Percentiles rank a stretch among this genome's conserved stretches.
These are phyloP conservation scores for Monascus purpureus DNA, from an alignment of 495 filamentous ascomycete genomes.

Conservation along the genomic window DNA sequence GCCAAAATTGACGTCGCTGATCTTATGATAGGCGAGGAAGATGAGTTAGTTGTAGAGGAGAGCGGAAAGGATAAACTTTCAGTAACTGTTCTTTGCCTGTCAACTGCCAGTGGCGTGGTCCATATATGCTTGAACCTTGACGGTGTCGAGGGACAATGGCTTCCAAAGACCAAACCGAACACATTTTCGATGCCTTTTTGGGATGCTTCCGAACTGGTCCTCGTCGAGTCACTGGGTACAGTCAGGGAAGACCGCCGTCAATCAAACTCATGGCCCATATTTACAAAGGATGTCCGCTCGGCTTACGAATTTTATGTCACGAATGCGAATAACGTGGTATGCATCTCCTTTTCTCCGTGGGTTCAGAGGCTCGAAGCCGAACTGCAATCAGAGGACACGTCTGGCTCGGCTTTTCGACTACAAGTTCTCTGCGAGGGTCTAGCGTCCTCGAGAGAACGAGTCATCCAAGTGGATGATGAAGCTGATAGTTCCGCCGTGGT, in stretches of 20 bases:
- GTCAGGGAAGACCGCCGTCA: conserved; percentile 36
- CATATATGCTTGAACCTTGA: conserved; percentile 69
- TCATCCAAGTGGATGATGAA: conserved; percentile 39
- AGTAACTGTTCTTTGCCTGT: conserved; percentile 56
- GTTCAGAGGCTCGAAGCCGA: conserved; percentile 63
- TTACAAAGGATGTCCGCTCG: conserved; percentile 57
- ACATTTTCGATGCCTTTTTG: conserved; percentile 24
- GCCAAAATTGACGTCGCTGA: conserved; percentile 37
- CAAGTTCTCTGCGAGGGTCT: conserved; percentile 51
- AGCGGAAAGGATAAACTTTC: conserved; percentile 52
- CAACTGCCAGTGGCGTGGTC: conserved; percentile 58
- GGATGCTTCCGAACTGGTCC: conserved; percentile 28
- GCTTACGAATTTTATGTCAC: conserved; percentile 72
- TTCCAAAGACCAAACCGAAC: conserved; percentile 45
- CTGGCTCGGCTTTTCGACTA: conserved; percentile 60
- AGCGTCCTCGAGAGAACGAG: conserved; percentile 45
- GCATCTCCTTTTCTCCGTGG: conserved; percentile 61
- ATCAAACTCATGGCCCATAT: conserved; percentile 49
- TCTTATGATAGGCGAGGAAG: conserved; percentile 38
- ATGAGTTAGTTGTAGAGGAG: conserved; percentile 32
- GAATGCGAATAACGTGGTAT: conserved; percentile 51
- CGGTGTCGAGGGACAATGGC: conserved; percentile 73
- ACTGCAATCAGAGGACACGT: conserved; percentile 45
- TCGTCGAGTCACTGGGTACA: conserved; percentile 48
- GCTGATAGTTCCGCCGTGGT: conserved; percentile 12